Conservation (phyloP, 1,284 basidiomycete genomes). For the Entoloma clypeatum region DNA sequence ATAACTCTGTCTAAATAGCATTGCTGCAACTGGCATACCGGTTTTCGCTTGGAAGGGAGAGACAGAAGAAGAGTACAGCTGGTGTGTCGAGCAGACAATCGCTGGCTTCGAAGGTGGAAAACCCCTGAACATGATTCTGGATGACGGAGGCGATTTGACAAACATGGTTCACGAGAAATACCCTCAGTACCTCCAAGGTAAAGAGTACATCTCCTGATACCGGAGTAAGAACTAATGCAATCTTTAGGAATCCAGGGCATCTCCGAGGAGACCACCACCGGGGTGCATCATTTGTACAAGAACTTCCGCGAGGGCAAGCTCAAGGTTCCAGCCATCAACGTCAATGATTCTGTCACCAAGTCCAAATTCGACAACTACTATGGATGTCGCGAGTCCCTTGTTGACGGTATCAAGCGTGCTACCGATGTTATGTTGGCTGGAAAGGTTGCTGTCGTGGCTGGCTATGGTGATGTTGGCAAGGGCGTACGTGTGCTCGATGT, state of each 20-base stretch:
- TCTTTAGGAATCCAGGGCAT: constrained; percentile 80
- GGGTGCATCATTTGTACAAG: constrained; percentile 99
- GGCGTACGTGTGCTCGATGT: constrained; percentile 61
- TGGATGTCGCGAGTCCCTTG: constrained; percentile 98
- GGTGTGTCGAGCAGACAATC: constrained; percentile 98
- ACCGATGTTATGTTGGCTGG: constrained; percentile 99
- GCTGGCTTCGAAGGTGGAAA: constrained; percentile 77
- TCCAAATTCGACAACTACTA: constrained; percentile 98
- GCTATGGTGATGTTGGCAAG: constrained; percentile 99
- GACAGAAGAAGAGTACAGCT: constrained; percentile 97
- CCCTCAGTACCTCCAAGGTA: constrained; percentile 81
- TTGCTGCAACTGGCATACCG: constrained; percentile 96
- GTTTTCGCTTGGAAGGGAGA: constrained; percentile 99
- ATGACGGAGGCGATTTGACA: constrained; percentile 98
- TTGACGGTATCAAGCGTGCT: constrained; percentile 99
- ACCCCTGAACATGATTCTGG: constrained; percentile 97
- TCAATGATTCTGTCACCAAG: constrained; percentile 99
- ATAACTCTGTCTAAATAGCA: constrained; percentile 41
- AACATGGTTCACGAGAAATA: constrained; percentile 94
- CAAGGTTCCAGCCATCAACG: constrained; percentile 99
- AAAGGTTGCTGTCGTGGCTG: constrained; percentile 98
- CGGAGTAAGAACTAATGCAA: constrained; percentile 5
- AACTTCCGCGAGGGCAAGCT: constrained; percentile 93
- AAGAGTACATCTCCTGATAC: constrained; percentile 15
- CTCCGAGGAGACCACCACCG: constrained; percentile 99